These are phyloP conservation scores for Pyrus bretschneideri DNA, from an alignment of 306 rosid species.

Conservation along the genomic window DNA sequence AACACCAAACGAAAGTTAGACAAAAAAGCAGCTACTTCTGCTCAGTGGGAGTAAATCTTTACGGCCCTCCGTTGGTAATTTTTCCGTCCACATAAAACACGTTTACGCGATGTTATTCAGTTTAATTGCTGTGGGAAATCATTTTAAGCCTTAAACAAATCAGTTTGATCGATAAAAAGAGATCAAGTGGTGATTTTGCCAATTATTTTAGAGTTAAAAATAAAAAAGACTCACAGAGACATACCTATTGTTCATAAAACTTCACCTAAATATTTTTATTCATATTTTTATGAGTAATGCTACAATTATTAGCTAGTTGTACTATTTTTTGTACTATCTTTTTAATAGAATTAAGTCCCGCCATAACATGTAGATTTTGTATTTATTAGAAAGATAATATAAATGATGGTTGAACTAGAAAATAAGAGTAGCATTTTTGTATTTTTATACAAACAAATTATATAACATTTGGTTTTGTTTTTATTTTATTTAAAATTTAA, in stretches of 20 bases:
- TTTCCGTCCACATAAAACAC: accelerated
- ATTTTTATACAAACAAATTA: neutral
- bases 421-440: no score
- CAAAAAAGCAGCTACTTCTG: conserved; percentile 45
- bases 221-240: no score
- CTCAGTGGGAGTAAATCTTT: conserved; percentile 48
- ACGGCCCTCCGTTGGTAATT: conserved; percentile 24
- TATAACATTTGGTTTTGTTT: neutral
- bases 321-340: no score
- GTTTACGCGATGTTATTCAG: no score
- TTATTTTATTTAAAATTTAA: neutral
- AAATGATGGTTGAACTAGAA: no score
- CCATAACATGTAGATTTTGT: no score
- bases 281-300: neutral
- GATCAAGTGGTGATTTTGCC: no score
- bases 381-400: no score
- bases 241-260: no score
- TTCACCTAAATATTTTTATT: neutral
- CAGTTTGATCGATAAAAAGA: neutral
- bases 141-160: accelerated
- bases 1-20: conserved; percentile 39
- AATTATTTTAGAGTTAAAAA: no score
- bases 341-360: no score
- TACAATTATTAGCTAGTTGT: no score
- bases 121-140: accelerated